Evolutionary conservation across 805 yeast genomes (phyloP).

Genomic region (Candida easanensis): DNA sequence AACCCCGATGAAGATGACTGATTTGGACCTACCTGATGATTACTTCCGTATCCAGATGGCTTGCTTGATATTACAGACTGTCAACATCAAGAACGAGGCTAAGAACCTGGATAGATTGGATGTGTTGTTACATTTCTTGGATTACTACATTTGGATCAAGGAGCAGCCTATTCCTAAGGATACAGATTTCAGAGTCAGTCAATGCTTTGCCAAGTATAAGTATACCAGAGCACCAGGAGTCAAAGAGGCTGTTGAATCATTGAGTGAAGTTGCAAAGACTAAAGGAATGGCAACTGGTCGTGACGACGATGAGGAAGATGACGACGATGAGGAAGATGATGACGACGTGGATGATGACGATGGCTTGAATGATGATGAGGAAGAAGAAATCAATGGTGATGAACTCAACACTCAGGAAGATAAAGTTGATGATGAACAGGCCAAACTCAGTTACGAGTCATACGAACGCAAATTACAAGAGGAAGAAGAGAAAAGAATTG

Average conservation of each 20-base stretch:
- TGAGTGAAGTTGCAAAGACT: constrained; percentile 33
- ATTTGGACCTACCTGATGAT: constrained; percentile 61
- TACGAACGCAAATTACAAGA: constrained; percentile 35
- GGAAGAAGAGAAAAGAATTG: constrained; percentile 44
- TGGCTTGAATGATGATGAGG: constrained; percentile 18
- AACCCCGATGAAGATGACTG: constrained; percentile 35
- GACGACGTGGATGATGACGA: constrained; percentile 23
- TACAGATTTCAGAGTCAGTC: constrained; percentile 49
- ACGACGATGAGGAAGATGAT: constrained; percentile 21
- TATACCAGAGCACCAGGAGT: constrained; percentile 36
- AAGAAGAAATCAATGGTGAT: constrained; percentile 15
- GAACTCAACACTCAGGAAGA: constrained; percentile 12
- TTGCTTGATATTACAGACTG: constrained; percentile 37
- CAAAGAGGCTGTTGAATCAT: constrained; percentile 40
- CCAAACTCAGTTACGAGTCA: constrained; percentile 36
- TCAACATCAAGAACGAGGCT: constrained; percentile 9
- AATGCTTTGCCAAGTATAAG: constrained; percentile 37
- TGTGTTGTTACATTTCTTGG: constrained; percentile 56
- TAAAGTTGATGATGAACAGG: constrained; percentile 26
- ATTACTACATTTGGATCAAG: constrained; percentile 67
- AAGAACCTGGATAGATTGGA: constrained; percentile 29
- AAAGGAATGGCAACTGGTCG: constrained; percentile 5
- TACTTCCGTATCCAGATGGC: constrained; percentile 68
- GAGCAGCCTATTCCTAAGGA: constrained; percentile 62
- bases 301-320: constrained; percentile 22